These are phyloP conservation scores for Massariosphaeria phaeospora DNA, from an alignment of 495 filamentous ascomycete species.

Conservation along the genomic window DNA sequence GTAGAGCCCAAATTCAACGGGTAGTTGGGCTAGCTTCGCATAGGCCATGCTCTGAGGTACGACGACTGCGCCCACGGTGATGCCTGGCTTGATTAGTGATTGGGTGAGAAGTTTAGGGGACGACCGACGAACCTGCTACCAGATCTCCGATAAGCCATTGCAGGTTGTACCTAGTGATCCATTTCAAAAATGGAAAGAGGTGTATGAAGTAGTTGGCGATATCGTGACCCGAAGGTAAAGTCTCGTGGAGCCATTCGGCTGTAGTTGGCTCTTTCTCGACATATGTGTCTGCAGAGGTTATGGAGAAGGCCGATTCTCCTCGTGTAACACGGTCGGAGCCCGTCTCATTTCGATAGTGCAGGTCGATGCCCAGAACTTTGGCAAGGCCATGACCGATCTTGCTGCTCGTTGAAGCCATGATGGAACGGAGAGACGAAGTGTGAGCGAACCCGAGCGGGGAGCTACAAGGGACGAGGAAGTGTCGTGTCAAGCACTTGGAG, in stretches of 20 bases:
- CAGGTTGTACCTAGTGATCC: slow-evolving; percentile 83
- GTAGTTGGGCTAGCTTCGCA: slow-evolving; percentile 73
- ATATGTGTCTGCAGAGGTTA: slow-evolving; percentile 71
- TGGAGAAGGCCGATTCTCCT: slow-evolving; percentile 75
- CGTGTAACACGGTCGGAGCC: slow-evolving; percentile 54
- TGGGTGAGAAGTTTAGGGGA: background rate
- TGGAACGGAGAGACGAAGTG: background rate
- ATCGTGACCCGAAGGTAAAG: slow-evolving; percentile 54
- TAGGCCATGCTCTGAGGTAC: slow-evolving; percentile 98
- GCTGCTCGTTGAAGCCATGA: slow-evolving; percentile 44
- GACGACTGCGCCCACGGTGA: slow-evolving; percentile 93
- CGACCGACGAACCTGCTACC: slow-evolving; percentile 66
- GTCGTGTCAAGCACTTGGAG: background rate
- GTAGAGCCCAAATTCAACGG: slow-evolving; percentile 82
- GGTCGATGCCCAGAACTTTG: slow-evolving; percentile 78
- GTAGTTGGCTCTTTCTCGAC: slow-evolving; percentile 76
- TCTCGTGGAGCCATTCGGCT: slow-evolving; percentile 62
- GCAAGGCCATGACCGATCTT: slow-evolving; percentile 70
- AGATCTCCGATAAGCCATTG: slow-evolving; percentile 87
- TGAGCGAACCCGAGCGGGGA: slow-evolving; percentile 4
- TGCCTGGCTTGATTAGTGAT: slow-evolving; percentile 48
- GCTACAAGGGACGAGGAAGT: background rate
- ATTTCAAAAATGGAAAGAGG: slow-evolving; percentile 81
- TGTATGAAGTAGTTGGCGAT: slow-evolving; percentile 56
- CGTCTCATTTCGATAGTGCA: slow-evolving; percentile 49